phyloP scores from a whole-genome alignment of 2,329 filamentous ascomycete genomes.

The Cercospora sp. region DNA sequence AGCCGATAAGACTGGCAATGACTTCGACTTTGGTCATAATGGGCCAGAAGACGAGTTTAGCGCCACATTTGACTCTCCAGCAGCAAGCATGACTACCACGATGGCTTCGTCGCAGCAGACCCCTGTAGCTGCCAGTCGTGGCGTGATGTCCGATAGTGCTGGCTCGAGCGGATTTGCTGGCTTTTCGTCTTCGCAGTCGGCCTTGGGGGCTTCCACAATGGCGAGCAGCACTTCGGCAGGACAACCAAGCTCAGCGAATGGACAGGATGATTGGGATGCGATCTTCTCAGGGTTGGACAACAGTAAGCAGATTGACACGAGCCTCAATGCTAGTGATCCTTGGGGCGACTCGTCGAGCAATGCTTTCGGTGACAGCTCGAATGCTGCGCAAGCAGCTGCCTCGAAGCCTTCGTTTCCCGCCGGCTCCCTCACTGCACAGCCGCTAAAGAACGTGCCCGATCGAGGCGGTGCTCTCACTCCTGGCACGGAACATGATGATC shows the following conservation, averaged over 20 bases:
- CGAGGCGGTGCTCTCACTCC: constrained; percentile 68
- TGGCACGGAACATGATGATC: constrained; percentile 81
- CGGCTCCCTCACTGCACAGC: constrained; percentile 8
- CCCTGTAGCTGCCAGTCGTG: constrained; percentile 36
- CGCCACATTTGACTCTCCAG: constrained; percentile 72
- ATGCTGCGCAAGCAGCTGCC: constrained; percentile 21
- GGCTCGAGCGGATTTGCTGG: constrained; percentile 32
- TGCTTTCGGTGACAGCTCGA: constrained; percentile 9
- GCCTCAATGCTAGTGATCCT: constrained; percentile 32
- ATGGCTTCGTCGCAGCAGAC: constrained; percentile 46
- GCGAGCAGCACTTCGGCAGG: constrained; percentile 24
- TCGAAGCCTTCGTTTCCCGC: constrained; percentile 20
- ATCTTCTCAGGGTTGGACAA: constrained; percentile 81
- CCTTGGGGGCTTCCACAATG: constrained; percentile 6
- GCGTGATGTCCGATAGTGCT: constrained; percentile 21
- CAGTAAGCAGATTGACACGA: constrained; percentile 36
- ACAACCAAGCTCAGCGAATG: constrained; percentile 44
- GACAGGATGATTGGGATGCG: constrained; percentile 84
- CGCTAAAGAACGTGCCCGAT: constrained; percentile 13
- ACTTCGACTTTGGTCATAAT: constrained; percentile 68
- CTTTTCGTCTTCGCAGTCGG: constrained; percentile 27
- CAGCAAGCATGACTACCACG: constrained; percentile 51
- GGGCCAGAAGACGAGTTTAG: constrained; percentile 73
- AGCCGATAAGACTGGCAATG: constrained; percentile 69
- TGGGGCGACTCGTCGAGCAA: constrained; percentile 29